Base-by-base conservation (phyloP, 345 rosid genomes). In the Eutrema heterophyllum region DNA sequence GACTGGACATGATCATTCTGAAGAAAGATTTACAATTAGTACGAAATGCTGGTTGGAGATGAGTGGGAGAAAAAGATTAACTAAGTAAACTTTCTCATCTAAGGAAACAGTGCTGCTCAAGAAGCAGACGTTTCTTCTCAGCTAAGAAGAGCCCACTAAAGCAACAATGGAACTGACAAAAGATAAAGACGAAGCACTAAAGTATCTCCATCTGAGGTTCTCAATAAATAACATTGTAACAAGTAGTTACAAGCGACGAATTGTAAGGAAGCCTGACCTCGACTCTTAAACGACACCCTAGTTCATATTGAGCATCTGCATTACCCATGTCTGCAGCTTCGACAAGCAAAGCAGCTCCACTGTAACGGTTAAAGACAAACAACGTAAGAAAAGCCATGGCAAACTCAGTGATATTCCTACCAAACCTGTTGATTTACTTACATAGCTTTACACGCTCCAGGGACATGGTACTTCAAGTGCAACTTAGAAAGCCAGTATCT, bases 251-350 rank as follows among this genome's bases (percentile, higher is more conserved):
- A 54, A 55, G 10, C 1, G 2, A 64, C 1, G 0, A 36, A n/a
- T 0, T 9, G 48, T 54, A 36, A 27, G 2, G 32, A 50, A 71
- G 68, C 55, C 86, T 74, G 50, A 92, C 97, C 91, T 89, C 91
- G 10, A 90, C 82, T 83, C 99, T 88, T 66, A 95, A 77, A 54
- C 75, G 92, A 75, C 98, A 88, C 43, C 93, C 97, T 66, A 94
- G 74, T 72, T 88, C 96, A 72, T 86, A 94, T 7, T 88, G 97
- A 45, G 96, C 97, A 63, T 94, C 93, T 27, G 95, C 83, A 84
- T 94, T 83, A 43, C 98, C 98, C 97, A 94, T 91, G 39, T 89
- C 86, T 43, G 96, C 97, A 79, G 98, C 93, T 83, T 94, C 97
- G n/a, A 89, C 93, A 57, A 94, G 80, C 83, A 94, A 85, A 61